Percentiles rank a stretch among this genome's conserved stretches.
Conservation (phyloP, 2,329 filamentous ascomycete species). For the Xylaria sp. region DNA sequence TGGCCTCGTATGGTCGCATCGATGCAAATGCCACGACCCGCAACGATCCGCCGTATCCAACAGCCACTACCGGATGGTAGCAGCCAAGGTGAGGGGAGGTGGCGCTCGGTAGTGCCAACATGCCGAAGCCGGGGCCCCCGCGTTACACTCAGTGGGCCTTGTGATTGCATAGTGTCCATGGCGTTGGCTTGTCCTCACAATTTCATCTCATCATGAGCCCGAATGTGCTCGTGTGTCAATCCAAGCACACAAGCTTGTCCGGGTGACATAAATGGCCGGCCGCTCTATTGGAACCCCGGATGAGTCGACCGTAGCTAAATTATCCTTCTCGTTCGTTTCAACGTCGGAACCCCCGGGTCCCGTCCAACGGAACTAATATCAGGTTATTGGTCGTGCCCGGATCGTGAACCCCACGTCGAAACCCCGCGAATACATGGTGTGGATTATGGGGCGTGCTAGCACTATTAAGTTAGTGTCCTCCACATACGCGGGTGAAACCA, state of each 20-base stretch:
- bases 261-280: neutral
- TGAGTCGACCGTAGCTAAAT: neutral
- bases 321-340: neutral
- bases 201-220: neutral
- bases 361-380: neutral
- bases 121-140: constrained; percentile 17
- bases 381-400: neutral
- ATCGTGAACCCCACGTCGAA: constrained; percentile 19
- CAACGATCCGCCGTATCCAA: too few relatives aligned
- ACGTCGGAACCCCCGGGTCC: neutral
- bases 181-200: constrained; percentile 4
- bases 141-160: constrained; percentile 19
- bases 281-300: neutral
- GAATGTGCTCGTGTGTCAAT: neutral
- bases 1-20: neutral
- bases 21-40: neutral
- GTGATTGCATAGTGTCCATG: constrained; percentile 25
- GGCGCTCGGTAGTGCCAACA: neutral
- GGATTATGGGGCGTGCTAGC: constrained; percentile 11
- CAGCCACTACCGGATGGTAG: neutral
- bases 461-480: neutral
- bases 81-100: neutral
- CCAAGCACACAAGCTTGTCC: neutral
- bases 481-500: constrained; percentile 2
- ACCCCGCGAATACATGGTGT: constrained; percentile 19